Evolutionary conservation across 495 filamentous ascomycete species (phyloP).

Genomic region (Talaromyces proteolyticus): DNA sequence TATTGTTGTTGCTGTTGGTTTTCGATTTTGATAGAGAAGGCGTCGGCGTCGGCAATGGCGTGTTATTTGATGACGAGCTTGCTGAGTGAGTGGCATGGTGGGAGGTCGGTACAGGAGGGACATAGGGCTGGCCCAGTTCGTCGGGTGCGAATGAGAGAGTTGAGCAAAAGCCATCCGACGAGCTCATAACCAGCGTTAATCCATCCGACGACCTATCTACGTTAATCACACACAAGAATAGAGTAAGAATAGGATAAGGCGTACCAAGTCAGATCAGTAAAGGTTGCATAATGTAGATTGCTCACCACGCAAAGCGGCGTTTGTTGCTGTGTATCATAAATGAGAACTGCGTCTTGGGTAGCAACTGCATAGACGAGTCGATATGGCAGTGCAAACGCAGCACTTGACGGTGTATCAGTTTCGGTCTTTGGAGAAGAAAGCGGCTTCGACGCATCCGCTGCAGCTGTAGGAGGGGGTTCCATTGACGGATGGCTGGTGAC

Average conservation of each 20-base stretch:
- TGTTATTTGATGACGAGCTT: conserved; percentile 50
- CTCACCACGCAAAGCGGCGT: conserved; percentile 89
- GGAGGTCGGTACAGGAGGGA: conserved; percentile 39
- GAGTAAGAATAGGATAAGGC: conserved; percentile 13
- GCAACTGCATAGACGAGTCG: conserved; percentile 96
- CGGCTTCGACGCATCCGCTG: conserved; percentile 30
- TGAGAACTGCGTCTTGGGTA: conserved; percentile 90
- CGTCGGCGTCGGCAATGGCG: conserved; percentile 60
- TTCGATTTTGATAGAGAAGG: conserved; percentile 46
- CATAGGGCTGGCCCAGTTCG: conserved; percentile 85
- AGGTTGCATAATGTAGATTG: conserved; percentile 95
- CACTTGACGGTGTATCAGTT: conserved; percentile 47
- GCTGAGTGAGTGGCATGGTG: too few species aligned
- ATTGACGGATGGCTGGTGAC: conserved; percentile 55
- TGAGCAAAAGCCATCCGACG: conserved; percentile 97
- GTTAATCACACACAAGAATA: conserved; percentile 10
- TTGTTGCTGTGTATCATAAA: conserved; percentile 97
- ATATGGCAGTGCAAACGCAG: conserved; percentile 82
- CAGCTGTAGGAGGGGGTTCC: conserved; percentile 72
- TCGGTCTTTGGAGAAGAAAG: conserved; percentile 52
- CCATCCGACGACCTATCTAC: conserved; percentile 83
- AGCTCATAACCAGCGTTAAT: conserved; percentile 86
- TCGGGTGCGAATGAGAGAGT: conserved; percentile 76
- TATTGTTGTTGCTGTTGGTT: conserved; percentile 15
- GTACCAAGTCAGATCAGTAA: conserved; percentile 95